These are phyloP conservation scores for Protostelium mycophagum DNA, from an alignment of 78 protist genomes.

Conservation along the genomic window DNA sequence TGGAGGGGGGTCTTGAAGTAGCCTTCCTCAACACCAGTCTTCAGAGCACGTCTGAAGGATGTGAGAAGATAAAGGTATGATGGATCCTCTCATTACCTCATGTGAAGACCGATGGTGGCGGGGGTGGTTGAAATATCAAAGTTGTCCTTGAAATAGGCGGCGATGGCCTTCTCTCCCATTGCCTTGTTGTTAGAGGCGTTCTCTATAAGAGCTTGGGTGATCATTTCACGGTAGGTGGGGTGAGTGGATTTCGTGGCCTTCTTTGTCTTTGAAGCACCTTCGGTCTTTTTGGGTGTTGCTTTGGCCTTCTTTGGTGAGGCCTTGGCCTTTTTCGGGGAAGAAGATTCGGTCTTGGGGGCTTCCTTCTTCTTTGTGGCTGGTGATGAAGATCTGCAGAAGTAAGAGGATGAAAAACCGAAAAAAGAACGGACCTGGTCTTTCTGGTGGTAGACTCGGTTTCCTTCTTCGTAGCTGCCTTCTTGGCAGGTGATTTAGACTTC, in stretches of 20 bases:
- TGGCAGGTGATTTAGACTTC: background rate
- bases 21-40: background rate
- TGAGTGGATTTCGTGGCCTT: background rate
- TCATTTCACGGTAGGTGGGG: background rate
- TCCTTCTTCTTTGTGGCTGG: background rate
- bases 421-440: background rate
- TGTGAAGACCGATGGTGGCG: background rate
- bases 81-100: background rate
- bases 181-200: background rate
- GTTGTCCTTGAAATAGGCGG: background rate
- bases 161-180: background rate
- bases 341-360: too few species aligned
- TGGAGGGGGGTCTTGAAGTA: background rate
- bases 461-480: background rate
- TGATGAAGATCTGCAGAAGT: background rate
- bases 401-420: background rate
- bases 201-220: background rate
- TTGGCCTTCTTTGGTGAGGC: background rate
- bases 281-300: background rate
- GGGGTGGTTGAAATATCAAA: background rate
- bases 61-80: background rate
- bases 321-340: too few species aligned
- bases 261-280: background rate
- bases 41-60: background rate
- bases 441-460: background rate